Conservation (phyloP, 78 protist genomes). For the Dictyostelium firmibasis region DNA sequence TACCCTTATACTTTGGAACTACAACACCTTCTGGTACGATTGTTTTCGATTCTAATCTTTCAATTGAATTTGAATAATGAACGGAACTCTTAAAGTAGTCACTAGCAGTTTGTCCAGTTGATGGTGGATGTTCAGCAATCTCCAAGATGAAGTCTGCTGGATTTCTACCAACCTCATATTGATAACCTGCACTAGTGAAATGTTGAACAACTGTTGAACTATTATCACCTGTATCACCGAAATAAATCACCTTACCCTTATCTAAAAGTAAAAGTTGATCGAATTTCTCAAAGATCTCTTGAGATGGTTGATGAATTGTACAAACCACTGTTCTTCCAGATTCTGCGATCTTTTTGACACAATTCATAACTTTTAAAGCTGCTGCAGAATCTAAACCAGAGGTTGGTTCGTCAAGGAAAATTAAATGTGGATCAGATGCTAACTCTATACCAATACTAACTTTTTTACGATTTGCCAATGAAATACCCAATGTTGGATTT, state of each 20-base stretch:
- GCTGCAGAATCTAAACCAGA: slow-evolving; percentile 80
- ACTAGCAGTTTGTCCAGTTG: background rate
- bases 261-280: slow-evolving; percentile 62
- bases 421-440: slow-evolving; percentile 75
- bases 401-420: slow-evolving; percentile 86
- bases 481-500: slow-evolving; percentile 80
- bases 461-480: slow-evolving; percentile 85
- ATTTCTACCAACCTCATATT: slow-evolving; percentile 34
- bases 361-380: slow-evolving; percentile 68
- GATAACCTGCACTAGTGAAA: slow-evolving; percentile 29
- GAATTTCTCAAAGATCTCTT: slow-evolving; percentile 73
- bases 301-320: slow-evolving; percentile 82
- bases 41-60: background rate
- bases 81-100: background rate
- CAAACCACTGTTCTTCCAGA: slow-evolving; percentile 60
- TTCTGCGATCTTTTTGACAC: slow-evolving; percentile 41
- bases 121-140: slow-evolving; percentile 36
- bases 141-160: slow-evolving; percentile 67
- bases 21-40: slow-evolving; percentile 25
- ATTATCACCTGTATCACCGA: slow-evolving; percentile 50
- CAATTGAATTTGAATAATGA: background rate
- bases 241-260: slow-evolving; percentile 57
- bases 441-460: slow-evolving; percentile 83
- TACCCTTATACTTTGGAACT: slow-evolving; percentile 10
- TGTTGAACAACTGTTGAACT: slow-evolving; percentile 10